phyloP scores from a whole-genome alignment of 805 yeast genomes.

The Candida palmyrensis region DNA sequence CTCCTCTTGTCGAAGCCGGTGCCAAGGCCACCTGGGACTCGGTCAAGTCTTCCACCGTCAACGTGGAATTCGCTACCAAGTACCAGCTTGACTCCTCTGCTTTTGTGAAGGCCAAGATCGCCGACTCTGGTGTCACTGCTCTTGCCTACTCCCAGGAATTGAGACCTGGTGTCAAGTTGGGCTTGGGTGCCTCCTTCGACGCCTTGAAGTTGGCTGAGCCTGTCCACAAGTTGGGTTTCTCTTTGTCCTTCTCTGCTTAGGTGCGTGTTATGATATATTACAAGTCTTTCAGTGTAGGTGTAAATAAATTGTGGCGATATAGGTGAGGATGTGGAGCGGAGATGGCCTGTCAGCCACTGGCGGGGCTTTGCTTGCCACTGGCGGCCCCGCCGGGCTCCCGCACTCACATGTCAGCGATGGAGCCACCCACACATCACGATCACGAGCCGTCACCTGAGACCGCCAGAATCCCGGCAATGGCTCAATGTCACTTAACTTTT shows the following conservation, averaged over 20 bases:
- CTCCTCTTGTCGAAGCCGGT: slow-evolving; percentile 91
- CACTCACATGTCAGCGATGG: too few relatives aligned
- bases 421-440: too few relatives aligned
- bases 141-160: slow-evolving; percentile 90
- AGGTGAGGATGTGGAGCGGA: too few relatives aligned
- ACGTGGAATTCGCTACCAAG: slow-evolving; percentile 94
- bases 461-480: too few relatives aligned
- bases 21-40: slow-evolving; percentile 97
- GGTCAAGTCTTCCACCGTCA: slow-evolving; percentile 73
- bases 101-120: slow-evolving; percentile 93
- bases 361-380: too few relatives aligned
- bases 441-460: too few relatives aligned
- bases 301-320: too few relatives aligned
- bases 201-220: slow-evolving; percentile 93
- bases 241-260: slow-evolving; percentile 89
- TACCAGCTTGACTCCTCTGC: slow-evolving; percentile 84
- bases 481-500: too few relatives aligned
- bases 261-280: background rate
- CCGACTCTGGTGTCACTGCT: slow-evolving; percentile 93
- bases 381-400: too few relatives aligned
- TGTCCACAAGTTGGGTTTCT: slow-evolving; percentile 96
- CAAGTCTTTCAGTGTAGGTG: background rate
- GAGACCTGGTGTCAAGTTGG: slow-evolving; percentile 94
- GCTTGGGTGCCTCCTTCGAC: slow-evolving; percentile 95
- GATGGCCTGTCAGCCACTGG: too few relatives aligned